A percentile compares a stretch with the other conserved stretches of the same genome.
These are phyloP conservation scores for Clohesyomyces aquaticus DNA, from an alignment of 495 filamentous ascomycete species.

Conservation along the genomic window DNA sequence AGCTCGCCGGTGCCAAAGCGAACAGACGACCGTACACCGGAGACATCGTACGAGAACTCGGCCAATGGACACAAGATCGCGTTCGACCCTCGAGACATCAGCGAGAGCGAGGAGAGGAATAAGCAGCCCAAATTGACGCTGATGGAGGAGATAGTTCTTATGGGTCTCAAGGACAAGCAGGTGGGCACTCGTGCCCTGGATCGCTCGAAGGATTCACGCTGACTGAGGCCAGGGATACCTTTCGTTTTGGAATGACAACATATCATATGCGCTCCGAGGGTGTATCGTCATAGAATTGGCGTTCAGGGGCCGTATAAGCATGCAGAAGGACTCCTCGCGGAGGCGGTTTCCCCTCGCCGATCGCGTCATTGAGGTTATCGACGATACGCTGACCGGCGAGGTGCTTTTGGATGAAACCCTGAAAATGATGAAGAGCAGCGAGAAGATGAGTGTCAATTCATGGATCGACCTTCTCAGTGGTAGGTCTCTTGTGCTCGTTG, in stretches of 20 bases:
- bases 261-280: slow-evolving; percentile 93
- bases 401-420: slow-evolving; percentile 96
- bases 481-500: slow-evolving; percentile 51
- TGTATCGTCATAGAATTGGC: slow-evolving; percentile 98
- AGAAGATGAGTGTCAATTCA: slow-evolving; percentile 98
- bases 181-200: slow-evolving; percentile 52
- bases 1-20: slow-evolving; percentile 68
- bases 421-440: slow-evolving; percentile 99
- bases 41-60: slow-evolving; percentile 87
- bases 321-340: slow-evolving; percentile 95
- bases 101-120: slow-evolving; percentile 92
- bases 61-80: slow-evolving; percentile 99
- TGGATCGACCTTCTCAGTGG: slow-evolving; percentile 99
- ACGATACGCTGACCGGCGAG: slow-evolving; percentile 96
- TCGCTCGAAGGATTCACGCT: neutral
- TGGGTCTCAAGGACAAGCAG: slow-evolving; percentile 98
- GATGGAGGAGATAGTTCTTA: slow-evolving; percentile 95
- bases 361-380: slow-evolving; percentile 91
- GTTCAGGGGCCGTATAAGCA: slow-evolving; percentile 93
- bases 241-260: slow-evolving; percentile 99
- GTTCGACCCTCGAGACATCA: slow-evolving; percentile 95
- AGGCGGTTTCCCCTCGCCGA: slow-evolving; percentile 91
- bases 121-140: slow-evolving; percentile 98
- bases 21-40: slow-evolving; percentile 68
- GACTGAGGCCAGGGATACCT: slow-evolving; percentile 74